Evolutionary conservation across 805 yeast genomes (phyloP).

Genomic region (Yarrowia sp.): DNA sequence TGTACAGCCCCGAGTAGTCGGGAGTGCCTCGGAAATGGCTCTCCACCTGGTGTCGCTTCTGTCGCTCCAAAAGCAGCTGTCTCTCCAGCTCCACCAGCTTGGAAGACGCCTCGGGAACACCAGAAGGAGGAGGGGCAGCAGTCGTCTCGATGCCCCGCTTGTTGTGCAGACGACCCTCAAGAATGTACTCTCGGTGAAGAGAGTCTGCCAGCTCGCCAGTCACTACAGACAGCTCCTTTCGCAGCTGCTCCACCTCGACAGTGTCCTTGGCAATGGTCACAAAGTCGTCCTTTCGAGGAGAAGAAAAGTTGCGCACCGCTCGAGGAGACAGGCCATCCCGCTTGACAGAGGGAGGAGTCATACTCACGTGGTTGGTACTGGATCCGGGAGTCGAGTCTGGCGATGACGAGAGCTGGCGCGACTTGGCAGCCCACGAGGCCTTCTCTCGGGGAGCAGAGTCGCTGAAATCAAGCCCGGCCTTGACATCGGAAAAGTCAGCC

Average conservation of each 20-base stretch:
- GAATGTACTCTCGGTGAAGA: slow-evolving; percentile 38
- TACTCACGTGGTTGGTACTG: slow-evolving; percentile 24
- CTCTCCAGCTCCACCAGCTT: slow-evolving; percentile 33
- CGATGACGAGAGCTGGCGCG: slow-evolving; percentile 30
- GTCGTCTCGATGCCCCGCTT: neutral
- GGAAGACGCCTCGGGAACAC: slow-evolving; percentile 26
- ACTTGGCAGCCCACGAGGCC: slow-evolving; percentile 30
- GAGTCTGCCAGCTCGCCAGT: slow-evolving; percentile 41
- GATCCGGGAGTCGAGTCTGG: slow-evolving; percentile 29
- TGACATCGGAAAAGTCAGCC: neutral
- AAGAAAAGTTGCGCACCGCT: neutral
- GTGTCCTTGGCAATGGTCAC: slow-evolving; percentile 27
- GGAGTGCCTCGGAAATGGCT: slow-evolving; percentile 24
- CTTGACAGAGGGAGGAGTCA: neutral
- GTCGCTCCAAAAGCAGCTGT: slow-evolving; percentile 37
- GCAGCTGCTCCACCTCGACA: slow-evolving; percentile 28
- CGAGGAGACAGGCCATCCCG: slow-evolving; percentile 28
- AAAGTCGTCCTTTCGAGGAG: slow-evolving; percentile 29
- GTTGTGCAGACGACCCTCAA: slow-evolving; percentile 15
- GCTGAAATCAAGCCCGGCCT: neutral
- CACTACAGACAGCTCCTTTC: slow-evolving; percentile 38
- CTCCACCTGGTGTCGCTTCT: slow-evolving; percentile 35
- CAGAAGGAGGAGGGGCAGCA: neutral
- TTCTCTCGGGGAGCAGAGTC: slow-evolving; percentile 18
- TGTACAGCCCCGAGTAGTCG: neutral